A percentile compares a stretch with the other conserved stretches of the same genome.
Conservation (phyloP, 1,139 yeast species). For the Nakaseomyces bracarensis region DNA sequence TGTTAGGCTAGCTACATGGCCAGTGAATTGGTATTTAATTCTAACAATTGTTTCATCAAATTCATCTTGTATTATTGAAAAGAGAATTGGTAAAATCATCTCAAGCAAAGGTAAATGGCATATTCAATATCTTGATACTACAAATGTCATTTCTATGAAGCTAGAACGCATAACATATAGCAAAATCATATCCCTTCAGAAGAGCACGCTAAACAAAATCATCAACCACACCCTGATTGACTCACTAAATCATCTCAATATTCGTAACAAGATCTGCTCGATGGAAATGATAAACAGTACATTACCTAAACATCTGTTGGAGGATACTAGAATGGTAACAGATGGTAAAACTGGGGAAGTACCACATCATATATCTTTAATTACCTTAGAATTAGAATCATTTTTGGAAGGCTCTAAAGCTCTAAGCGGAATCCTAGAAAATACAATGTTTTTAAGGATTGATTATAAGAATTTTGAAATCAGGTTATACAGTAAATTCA, state of each 20-base stretch:
- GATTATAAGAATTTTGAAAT: conserved; percentile 28
- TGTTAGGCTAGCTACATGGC: conserved; percentile 57
- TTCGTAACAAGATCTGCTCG: conserved; percentile 25
- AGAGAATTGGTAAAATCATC: conserved; percentile 52
- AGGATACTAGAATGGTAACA: conserved; percentile 8
- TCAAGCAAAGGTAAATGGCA: conserved; percentile 59
- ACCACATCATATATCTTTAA: conserved; percentile 18
- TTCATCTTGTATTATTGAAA: conserved; percentile 40
- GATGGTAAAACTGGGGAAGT: conserved; percentile 10
- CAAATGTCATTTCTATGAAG: conserved; percentile 24
- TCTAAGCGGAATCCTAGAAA: conserved; percentile 24
- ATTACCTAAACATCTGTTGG: conserved; percentile 22
- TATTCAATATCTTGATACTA: conserved; percentile 40
- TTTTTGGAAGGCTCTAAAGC: conserved; percentile 29
- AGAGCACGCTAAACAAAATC: conserved; percentile 49
- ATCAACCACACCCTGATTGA: conserved; percentile 57
- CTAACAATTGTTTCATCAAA: conserved; percentile 42
- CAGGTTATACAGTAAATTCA: conserved; percentile 28
- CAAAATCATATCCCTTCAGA: conserved; percentile 44
- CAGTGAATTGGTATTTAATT: conserved; percentile 61
- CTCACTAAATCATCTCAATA: conserved; percentile 40
- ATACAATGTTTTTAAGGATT: conserved; percentile 29
- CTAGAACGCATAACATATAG: conserved; percentile 39
- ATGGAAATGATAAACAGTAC: conserved; percentile 12
- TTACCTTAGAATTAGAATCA: conserved; percentile 27